Evolutionary conservation across 257 asterid genomes (phyloP).

Genomic region (Agastache rugosa): DNA sequence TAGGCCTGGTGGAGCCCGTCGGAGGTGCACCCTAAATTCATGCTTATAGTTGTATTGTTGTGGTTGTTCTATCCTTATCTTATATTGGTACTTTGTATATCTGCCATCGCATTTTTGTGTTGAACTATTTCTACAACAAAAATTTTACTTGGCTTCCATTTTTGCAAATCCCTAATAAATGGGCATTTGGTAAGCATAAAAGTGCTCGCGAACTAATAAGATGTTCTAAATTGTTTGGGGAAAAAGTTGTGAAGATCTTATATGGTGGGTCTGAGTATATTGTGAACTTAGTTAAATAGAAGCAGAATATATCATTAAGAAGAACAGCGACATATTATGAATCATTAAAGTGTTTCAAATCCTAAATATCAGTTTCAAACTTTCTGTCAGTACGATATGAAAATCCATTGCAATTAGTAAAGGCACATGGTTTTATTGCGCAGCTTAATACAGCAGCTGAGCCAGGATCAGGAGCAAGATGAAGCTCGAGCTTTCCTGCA

Average conservation of each 20-base stretch:
- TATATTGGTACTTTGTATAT: neutral
- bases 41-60: constrained; percentile 23
- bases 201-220: neutral
- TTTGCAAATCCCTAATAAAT: constrained; percentile 13
- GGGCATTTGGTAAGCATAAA: neutral
- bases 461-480: constrained; percentile 79
- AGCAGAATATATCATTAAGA: neutral
- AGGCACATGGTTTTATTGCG: constrained; percentile 14
- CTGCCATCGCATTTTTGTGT: neutral
- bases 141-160: constrained; percentile 18
- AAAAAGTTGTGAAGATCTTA: neutral
- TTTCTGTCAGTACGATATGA: neutral
- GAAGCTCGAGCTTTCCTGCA: constrained; percentile 66
- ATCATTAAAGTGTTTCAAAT: neutral
- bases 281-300: neutral
- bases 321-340: neutral
- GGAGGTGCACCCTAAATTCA: constrained; percentile 58
- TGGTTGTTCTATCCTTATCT: constrained; percentile 9
- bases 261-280: neutral
- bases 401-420: constrained; percentile 2
- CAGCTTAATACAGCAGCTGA: constrained; percentile 84
- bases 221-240: constrained; percentile 47
- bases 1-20: constrained; percentile 99
- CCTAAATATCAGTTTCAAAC: neutral
- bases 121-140: neutral